Base-by-base conservation (phyloP, 2,329 filamentous ascomycete species). In the Cordyceps cateniannulata region DNA sequence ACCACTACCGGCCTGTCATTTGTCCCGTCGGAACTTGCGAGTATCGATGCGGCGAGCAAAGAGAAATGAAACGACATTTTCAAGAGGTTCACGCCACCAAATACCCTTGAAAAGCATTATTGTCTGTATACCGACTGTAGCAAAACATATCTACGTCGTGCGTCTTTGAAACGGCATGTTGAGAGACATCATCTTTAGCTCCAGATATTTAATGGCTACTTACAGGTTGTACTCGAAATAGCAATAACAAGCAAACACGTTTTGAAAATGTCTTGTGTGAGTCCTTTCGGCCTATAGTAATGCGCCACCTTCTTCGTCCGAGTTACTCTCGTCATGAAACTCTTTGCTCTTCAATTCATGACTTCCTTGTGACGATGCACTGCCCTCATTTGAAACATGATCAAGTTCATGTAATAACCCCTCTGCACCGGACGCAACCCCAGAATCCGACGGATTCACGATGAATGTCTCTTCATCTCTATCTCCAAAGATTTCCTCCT, bases 31-130 rank as follows among this genome's bases (percentile, higher is more conserved):
- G n/a, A 20, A 35, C 25, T 16, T 55, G 52, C 52, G 27, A 40
- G 20, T n/a, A 48, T 40, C 54, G 54, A 20, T 32, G 42, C 4
- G n/a, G 24, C 5, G 54, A 57, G 54, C 54, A 57, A 57, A 57
- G 29, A 40, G 54, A 57, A n/a, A 57, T 57, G 54, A 57, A 48
- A 29, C 42, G 54, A n/a, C 54, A 57, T 32, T 57, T 57, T 27
- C 27, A 35, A 9, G 54, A 48, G 24, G 16, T 47, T 38, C 54
- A 57, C 54, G 54, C n/a, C 54, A 24, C 25, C n/a, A 10, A 27
- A 57, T 45, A 44, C 38, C n/a, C 16, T 55, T 20, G 8, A 25
- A 22, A 5, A 40, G 38, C 22, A 18, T 16, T 55, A 29, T 22
- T 55, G 52, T 27, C n/a, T 25, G 16, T 25, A 32, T 20, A 14